phyloP scores from a whole-genome alignment of 345 rosid genomes.

The Xanthoceras sorbifolium region DNA sequence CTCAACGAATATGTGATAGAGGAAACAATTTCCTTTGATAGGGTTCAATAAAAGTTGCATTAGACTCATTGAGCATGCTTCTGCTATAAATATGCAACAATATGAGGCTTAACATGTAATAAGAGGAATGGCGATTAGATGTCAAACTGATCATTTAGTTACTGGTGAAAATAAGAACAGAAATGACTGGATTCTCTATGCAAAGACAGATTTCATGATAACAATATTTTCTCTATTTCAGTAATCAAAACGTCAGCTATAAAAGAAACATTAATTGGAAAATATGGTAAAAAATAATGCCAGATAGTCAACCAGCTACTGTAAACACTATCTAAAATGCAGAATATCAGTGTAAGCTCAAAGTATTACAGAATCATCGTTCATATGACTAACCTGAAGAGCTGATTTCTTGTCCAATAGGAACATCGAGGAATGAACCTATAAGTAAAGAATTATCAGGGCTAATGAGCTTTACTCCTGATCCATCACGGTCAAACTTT shows the following conservation, averaged over 20 bases:
- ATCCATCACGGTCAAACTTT: slow-evolving; percentile 72
- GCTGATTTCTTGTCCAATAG: slow-evolving; percentile 88
- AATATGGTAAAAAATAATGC: background rate
- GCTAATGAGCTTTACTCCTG: slow-evolving; percentile 51
- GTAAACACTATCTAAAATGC: background rate
- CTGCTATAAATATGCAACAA: background rate
- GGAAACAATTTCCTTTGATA: background rate
- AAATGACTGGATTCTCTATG: background rate
- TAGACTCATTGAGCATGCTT: background rate
- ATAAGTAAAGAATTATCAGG: slow-evolving; percentile 70
- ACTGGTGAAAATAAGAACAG: background rate
- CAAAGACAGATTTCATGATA: background rate
- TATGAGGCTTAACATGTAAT: background rate
- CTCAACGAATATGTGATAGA: background rate
- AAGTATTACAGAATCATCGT: slow-evolving; percentile 1
- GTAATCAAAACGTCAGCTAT: background rate
- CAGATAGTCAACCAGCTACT: background rate
- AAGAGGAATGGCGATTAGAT: background rate
- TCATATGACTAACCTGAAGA: slow-evolving; percentile 71
- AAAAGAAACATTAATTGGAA: background rate
- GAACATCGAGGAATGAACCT: slow-evolving; percentile 92
- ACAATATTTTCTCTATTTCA: background rate
- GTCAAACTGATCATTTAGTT: background rate
- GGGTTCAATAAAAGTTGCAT: background rate
- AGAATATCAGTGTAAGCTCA: background rate